Base-by-base conservation (phyloP, 306 rosid species). In the Notholithocarpus densiflorus region DNA sequence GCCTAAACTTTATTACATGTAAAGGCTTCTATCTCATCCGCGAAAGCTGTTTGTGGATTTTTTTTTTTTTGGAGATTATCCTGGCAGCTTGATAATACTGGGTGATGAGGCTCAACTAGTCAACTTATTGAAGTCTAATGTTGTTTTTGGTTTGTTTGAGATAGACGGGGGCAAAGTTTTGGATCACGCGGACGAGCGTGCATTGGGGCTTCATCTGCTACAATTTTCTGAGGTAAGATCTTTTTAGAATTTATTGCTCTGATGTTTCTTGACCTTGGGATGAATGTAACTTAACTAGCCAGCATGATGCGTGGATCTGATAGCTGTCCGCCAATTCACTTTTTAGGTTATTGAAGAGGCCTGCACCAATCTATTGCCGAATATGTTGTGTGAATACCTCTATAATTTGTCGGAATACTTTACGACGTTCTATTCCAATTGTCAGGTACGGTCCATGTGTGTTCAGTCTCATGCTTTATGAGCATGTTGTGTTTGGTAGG, bases 301-400 rank as follows among this genome's bases (percentile, higher is more conserved):
- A 13, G n/a, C 60, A 24, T 19, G 53, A 72, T 57, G 23, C 55
- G 14, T n/a, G 75, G 65, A 54, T 62, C 37, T 60, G 62, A 73
- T 8, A 43, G 57, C 19, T 19, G 40, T 76, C 24, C 40, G 20
- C 57, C 81, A 26, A 76, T 72, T 55, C 18, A 55, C 71, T 53
- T 84, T 83, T 64, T 85, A 96, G 98, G 90, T 92, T 69, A 93
- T 91, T 82, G 99, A 96, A 88, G 96, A 96, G 83, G 87, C 98
- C 19, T 90, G 96, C 86, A 80, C 89, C 78, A 90, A 93, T 83
- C 88, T 96, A 40, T 85, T 96, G 80, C 97, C 98, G 2, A 93
- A 86, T 72, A 87, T 91, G 71, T 27, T 91, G 83, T 96, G 99
- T 76, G 97, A 96, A 85, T 96, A 91, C 87, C 92, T 96, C 6